These are phyloP conservation scores for Trifolium fragiferum DNA, from an alignment of 306 rosid species.

Conservation along the genomic window DNA sequence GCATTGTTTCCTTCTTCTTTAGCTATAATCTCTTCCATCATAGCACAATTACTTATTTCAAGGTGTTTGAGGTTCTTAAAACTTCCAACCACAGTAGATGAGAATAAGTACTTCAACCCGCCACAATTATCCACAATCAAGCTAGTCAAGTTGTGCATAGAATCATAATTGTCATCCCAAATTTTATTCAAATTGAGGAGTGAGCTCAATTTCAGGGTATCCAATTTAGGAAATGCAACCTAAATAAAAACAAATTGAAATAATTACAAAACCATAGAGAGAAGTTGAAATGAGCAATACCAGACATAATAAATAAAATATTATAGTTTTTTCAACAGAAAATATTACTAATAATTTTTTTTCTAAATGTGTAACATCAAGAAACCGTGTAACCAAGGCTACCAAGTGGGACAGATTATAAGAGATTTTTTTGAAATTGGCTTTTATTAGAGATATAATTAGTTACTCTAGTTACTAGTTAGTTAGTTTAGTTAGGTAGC, in stretches of 20 bases:
- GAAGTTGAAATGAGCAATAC: too few relatives aligned
- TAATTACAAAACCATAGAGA: too few relatives aligned
- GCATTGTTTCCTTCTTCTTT: neutral
- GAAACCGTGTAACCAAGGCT: too few relatives aligned
- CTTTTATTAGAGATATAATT: too few relatives aligned
- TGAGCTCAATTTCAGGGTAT: conserved; percentile 1
- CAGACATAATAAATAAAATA: too few relatives aligned
- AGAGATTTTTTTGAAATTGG: too few relatives aligned
- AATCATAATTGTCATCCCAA: neutral
- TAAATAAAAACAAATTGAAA: too few relatives aligned
- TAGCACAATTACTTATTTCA: neutral
- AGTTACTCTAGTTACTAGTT: too few relatives aligned
- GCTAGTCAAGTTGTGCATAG: neutral
- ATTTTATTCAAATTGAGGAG: conserved; percentile 20
- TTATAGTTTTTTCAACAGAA: neutral
- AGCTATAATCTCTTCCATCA: conserved; percentile 6
- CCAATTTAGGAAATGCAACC: conserved; percentile 3
- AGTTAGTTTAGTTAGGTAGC: too few relatives aligned
- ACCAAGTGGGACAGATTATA: too few relatives aligned
- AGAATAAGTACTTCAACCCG: neutral
- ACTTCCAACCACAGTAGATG: neutral
- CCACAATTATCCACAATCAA: conserved; percentile 19
- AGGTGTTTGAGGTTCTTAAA: conserved; percentile 4
- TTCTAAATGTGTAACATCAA: too few relatives aligned
- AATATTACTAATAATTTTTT: neutral